Evolutionary conservation across 495 filamentous ascomycete genomes (phyloP).

Genomic region (Aspergillus homomorphus): DNA sequence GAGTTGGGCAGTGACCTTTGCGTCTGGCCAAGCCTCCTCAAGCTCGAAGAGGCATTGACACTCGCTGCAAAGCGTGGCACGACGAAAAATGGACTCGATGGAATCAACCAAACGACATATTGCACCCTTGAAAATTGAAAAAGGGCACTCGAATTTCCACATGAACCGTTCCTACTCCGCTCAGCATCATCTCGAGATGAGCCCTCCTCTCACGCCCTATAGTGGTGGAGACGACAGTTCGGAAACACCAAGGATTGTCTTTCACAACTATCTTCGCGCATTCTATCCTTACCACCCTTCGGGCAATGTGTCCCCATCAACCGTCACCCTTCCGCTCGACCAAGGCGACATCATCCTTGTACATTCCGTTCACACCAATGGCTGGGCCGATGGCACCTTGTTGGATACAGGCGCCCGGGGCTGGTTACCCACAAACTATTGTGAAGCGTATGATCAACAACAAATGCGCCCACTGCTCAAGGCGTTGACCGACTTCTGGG

Average conservation of each 20-base stretch:
- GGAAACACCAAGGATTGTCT: slow-evolving; percentile 57
- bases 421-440: slow-evolving; percentile 98
- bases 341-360: slow-evolving; percentile 90
- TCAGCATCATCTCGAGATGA: slow-evolving; percentile 51
- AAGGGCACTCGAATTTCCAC: slow-evolving; percentile 50
- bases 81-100: slow-evolving; percentile 24
- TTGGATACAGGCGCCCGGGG: slow-evolving; percentile 83
- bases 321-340: slow-evolving; percentile 83
- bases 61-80: slow-evolving; percentile 7
- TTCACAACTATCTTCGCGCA: slow-evolving; percentile 94
- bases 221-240: slow-evolving; percentile 53
- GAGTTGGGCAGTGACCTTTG: slow-evolving; percentile 37
- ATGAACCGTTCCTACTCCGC: slow-evolving; percentile 30
- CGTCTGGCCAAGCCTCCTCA: slow-evolving; percentile 13
- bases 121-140: slow-evolving; percentile 71
- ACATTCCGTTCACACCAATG: slow-evolving; percentile 96
- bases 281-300: slow-evolving; percentile 89
- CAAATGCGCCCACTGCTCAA: slow-evolving; percentile 81
- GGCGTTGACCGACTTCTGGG: slow-evolving; percentile 89
- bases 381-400: slow-evolving; percentile 98
- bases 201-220: slow-evolving; percentile 71
- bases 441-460: slow-evolving; percentile 85
- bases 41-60: slow-evolving; percentile 10
- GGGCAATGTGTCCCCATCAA: slow-evolving; percentile 65
- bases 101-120: slow-evolving; percentile 52